A percentile compares a stretch with the other conserved stretches of the same genome.
Conservation (phyloP, 208 protist genomes). For the Balamuthia mandrillaris region DNA sequence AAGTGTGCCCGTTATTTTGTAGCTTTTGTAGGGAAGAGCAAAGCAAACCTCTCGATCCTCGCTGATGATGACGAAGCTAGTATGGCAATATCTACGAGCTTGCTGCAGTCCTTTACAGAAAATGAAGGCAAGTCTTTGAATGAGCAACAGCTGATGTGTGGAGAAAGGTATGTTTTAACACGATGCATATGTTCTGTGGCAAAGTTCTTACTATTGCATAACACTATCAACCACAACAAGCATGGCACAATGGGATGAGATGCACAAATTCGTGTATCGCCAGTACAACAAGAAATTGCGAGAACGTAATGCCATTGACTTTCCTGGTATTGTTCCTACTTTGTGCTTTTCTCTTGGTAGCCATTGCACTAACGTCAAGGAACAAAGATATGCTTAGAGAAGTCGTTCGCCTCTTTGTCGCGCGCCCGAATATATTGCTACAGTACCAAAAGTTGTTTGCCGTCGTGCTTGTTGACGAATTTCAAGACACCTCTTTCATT, state of each 20-base stretch:
- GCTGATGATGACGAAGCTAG: no score
- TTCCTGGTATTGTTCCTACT: background rate
- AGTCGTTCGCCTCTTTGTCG: background rate
- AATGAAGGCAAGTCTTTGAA: no score
- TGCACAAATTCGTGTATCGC: background rate
- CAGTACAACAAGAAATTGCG: background rate
- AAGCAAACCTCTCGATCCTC: no score
- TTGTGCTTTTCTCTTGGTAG: background rate
- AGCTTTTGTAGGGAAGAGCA: background rate
- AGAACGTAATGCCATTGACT: background rate
- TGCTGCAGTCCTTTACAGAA: no score
- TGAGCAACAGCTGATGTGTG: background rate
- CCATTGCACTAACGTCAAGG: background rate
- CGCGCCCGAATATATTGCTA: background rate
- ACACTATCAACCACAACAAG: no score
- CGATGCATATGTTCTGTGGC: background rate
- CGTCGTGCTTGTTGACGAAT: background rate
- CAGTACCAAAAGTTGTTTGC: background rate
- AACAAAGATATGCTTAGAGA: no score
- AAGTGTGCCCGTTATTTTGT: no score
- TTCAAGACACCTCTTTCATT: constrained; percentile 12
- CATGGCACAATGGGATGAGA: background rate
- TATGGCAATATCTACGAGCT: no score
- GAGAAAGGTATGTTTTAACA: no score
- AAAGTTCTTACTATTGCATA: background rate